Percentiles rank a stretch among this genome's conserved stretches.
phyloP scores from a whole-genome alignment of 208 protist species.

The Leishmania guyanensis region DNA sequence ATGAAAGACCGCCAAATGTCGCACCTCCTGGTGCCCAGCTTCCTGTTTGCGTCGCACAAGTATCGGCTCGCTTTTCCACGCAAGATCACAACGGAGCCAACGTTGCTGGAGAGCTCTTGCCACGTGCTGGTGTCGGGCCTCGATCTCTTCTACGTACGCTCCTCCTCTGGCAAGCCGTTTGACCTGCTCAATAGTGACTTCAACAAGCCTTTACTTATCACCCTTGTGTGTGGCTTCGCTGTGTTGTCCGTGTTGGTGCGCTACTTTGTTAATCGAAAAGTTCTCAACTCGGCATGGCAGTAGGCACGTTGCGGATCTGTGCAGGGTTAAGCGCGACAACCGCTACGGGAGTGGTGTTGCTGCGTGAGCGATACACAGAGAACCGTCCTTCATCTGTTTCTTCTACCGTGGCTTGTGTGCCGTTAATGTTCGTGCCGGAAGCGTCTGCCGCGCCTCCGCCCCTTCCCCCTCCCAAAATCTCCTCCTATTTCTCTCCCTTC shows the following conservation, averaged over 20 bases:
- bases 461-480: neutral
- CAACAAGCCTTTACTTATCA: constrained; percentile 84
- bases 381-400: neutral
- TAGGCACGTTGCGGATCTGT: constrained; percentile 23
- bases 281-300: constrained; percentile 66
- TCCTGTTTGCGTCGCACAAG: constrained; percentile 64
- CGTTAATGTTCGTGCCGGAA: neutral
- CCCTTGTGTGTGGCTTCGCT: constrained; percentile 62
- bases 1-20: constrained; percentile 50
- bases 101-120: constrained; percentile 84
- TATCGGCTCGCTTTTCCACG: constrained; percentile 62
- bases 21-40: constrained; percentile 73
- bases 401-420: neutral
- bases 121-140: constrained; percentile 84
- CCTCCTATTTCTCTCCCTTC: no score
- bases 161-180: constrained; percentile 88
- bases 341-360: neutral
- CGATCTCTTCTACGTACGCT: constrained; percentile 91
- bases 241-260: constrained; percentile 60
- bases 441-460: neutral
- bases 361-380: neutral
- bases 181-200: constrained; percentile 93
- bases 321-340: neutral
- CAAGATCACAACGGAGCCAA: constrained; percentile 69
- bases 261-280: constrained; percentile 78